phyloP scores from a whole-genome alignment of 495 filamentous ascomycete species.

The Lineolata rhizophorae region DNA sequence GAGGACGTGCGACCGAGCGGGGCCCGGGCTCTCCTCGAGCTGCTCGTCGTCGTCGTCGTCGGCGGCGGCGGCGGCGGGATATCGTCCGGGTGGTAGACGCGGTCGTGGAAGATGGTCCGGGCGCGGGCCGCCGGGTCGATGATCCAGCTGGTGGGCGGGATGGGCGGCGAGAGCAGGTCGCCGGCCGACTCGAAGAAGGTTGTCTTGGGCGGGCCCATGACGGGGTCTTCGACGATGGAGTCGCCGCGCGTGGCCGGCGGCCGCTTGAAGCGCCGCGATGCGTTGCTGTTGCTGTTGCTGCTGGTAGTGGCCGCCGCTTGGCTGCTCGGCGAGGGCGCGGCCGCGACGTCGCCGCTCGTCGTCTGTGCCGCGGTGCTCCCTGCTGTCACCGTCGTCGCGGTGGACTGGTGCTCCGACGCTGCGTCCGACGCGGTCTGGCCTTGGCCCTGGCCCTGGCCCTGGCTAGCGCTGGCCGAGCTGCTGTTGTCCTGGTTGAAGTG shows the following conservation, averaged over 20 bases:
- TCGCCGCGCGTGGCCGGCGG: constrained; percentile 22
- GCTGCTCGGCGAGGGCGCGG: constrained; percentile 1
- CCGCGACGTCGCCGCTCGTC: too few species aligned
- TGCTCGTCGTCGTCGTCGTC: constrained; percentile 25
- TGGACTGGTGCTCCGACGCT: not conserved
- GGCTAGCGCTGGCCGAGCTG: constrained; percentile 8
- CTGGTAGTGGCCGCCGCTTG: constrained; percentile 6
- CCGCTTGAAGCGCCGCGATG: too few species aligned
- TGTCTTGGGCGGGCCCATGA: constrained; percentile 62
- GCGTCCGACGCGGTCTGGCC: not conserved
- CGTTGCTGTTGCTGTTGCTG: too few species aligned
- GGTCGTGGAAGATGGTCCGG: constrained; percentile 90
- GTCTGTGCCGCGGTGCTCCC: constrained; percentile 2
- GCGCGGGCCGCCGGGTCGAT: constrained; percentile 63
- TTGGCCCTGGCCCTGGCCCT: constrained; percentile 7
- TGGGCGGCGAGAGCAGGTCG: constrained; percentile 73
- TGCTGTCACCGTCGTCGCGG: not conserved
- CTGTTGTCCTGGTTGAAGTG: not conserved
- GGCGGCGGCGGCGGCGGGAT: constrained; percentile 46
- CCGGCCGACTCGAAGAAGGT: constrained; percentile 88
- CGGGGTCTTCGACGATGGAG: constrained; percentile 22
- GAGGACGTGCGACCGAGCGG: constrained; percentile 22
- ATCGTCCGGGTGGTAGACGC: constrained; percentile 80
- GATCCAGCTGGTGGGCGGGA: constrained; percentile 61
- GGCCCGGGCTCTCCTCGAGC: constrained; percentile 9